phyloP scores from a whole-genome alignment of 495 filamentous ascomycete genomes.

The Durotheca rogersii region DNA sequence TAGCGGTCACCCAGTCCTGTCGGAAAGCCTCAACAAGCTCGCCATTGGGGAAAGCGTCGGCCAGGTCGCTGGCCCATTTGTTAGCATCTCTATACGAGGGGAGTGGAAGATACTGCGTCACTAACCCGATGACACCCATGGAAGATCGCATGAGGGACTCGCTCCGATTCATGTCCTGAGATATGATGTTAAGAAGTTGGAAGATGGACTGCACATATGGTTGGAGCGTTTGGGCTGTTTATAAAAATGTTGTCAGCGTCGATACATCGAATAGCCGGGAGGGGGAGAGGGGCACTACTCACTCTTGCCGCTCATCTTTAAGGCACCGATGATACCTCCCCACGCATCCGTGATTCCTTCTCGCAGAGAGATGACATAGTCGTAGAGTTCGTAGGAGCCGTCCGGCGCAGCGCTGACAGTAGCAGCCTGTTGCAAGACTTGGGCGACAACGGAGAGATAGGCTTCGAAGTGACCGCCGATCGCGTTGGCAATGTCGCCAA shows the following conservation, averaged over 20 bases:
- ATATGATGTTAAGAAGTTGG: conserved; percentile 78
- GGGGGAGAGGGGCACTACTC: conserved; percentile 42
- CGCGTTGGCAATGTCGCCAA: conserved; percentile 95
- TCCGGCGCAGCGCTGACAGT: conserved; percentile 70
- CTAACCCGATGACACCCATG: conserved; percentile 96
- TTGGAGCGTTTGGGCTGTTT: conserved; percentile 64
- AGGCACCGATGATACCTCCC: conserved; percentile 90
- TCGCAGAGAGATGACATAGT: conserved; percentile 90
- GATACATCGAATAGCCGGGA: not conserved
- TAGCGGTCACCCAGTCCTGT: conserved; percentile 79
- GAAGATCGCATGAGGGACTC: conserved; percentile 87
- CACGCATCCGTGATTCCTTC: conserved; percentile 99
- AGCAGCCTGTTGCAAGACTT: conserved; percentile 90
- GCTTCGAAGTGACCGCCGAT: conserved; percentile 90
- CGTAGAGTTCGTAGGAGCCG: conserved; percentile 83
- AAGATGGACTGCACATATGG: conserved; percentile 87
- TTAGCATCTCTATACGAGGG: conserved; percentile 38
- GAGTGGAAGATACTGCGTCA: conserved; percentile 10
- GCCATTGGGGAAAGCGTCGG: conserved; percentile 89
- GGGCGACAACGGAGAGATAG: conserved; percentile 86
- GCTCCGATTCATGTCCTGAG: conserved; percentile 78
- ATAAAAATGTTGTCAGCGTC: conserved; percentile 30
- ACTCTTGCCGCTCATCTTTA: conserved; percentile 81
- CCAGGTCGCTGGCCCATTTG: conserved; percentile 68
- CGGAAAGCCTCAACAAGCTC: conserved; percentile 81